Evolutionary conservation across 345 rosid genomes (phyloP), one percentile per base, ranked within the genome.

Genomic region (Acer campestre): DNA sequence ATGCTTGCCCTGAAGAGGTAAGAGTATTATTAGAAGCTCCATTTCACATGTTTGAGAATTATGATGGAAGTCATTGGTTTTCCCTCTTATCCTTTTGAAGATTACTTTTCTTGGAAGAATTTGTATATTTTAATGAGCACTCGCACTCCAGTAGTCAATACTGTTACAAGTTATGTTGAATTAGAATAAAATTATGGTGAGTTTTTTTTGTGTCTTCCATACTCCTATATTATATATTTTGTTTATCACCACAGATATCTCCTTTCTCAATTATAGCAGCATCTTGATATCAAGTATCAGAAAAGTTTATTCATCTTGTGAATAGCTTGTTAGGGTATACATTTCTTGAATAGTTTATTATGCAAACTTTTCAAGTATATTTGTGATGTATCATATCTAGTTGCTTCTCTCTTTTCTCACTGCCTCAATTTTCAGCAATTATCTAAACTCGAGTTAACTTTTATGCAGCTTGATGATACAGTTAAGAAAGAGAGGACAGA

Each of bases 391-490:
- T 40, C 7, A 7, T 16, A 3, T 42, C 38, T 38, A 42, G 76
- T 58, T 23, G 23, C 12, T 29, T 58, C 48, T 27, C 25, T 20
- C 7, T 53, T 53, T 53, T 53, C n/a, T 16, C 7, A 11, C 75
- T n/a, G 18, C n/a, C n/a, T 68, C 1, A 7, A 71, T 8, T 67
- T 48, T 16, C 16, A 20, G 35, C 48, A 64, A 29, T 74, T 16
- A 18, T 40, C n/a, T 20, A 22, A 53, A 46, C 25, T 56, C 44
- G 18, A 20, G 66, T 46, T 46, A 27, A 68, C 25, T 72, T 48
- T 70, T 78, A 64, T 73, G 80, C 75, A 85, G 90, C 71, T 84
- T 70, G 80, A 77, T 80, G 82, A 68, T 31, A 10, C 53, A 25
- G 48, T 10, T 25, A 66, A 9, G 14, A 59, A 70, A 64, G 76